Evolutionary conservation across 2,329 filamentous ascomycete species (phyloP).

Genomic region (Arthrobotrys conoides): DNA sequence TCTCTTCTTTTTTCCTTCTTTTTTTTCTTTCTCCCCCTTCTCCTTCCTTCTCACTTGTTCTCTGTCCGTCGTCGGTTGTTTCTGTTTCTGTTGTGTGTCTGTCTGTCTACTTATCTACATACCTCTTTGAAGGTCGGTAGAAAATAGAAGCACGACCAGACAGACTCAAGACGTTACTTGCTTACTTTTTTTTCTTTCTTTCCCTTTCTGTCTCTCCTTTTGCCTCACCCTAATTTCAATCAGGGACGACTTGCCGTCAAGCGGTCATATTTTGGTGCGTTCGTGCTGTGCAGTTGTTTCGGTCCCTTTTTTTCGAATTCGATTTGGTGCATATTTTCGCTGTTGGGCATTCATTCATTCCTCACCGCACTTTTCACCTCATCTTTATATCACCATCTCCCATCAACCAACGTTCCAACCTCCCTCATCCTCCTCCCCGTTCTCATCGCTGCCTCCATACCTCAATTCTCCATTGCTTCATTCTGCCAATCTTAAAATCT

Average conservation of each 20-base stretch:
- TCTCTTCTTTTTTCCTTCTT: conserved; percentile 5
- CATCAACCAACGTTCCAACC: conserved; percentile 28
- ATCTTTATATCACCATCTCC: conserved; percentile 16
- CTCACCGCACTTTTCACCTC: conserved; percentile 19
- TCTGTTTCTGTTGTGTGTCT: conserved; percentile 1
- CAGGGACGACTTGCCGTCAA: conserved; percentile 25
- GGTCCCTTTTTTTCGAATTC: conserved; percentile 21
- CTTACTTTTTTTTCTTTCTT: conserved; percentile 1
- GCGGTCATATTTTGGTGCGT: conserved; percentile 29
- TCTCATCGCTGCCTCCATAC: conserved; percentile 22
- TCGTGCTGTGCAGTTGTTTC: conserved; percentile 1
- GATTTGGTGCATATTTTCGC: conserved; percentile 53
- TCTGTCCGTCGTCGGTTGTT: conserved; percentile 19
- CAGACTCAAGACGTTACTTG: neutral
- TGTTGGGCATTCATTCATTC: conserved; percentile 17
- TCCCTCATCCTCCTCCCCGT: conserved; percentile 13
- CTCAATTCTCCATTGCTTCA: conserved; percentile 29
- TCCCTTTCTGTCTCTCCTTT: conserved; percentile 18
- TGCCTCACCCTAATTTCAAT: conserved; percentile 31
- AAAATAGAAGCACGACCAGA: conserved; percentile 13
- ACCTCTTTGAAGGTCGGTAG: conserved; percentile 16
- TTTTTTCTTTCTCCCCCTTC: neutral
- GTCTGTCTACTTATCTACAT: neutral
- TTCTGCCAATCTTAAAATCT: conserved; percentile 35
- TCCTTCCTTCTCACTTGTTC: conserved; percentile 25